Evolutionary conservation across 306 rosid species (phyloP).

Genomic region (Cucumis melo): DNA sequence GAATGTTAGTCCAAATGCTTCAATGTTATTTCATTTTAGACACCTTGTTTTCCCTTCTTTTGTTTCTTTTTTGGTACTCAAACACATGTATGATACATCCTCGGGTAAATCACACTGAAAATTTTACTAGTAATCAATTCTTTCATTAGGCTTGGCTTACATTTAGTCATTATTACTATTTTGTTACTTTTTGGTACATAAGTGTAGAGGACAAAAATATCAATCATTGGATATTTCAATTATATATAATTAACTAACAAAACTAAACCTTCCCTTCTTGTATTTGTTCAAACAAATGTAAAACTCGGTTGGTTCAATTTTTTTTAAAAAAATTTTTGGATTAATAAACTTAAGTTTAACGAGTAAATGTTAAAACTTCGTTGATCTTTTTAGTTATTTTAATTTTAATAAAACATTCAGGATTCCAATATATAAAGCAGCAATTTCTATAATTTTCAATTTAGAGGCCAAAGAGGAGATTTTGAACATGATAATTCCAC

Average conservation of each 20-base stretch:
- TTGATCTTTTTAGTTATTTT: too few species aligned
- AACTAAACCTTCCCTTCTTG: not conserved
- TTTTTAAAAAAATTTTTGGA: not conserved
- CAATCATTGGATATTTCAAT: too few species aligned
- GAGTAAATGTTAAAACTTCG: not conserved
- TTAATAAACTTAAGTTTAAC: not conserved
- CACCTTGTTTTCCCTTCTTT: not conserved
- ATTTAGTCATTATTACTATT: too few species aligned
- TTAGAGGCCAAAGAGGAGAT: not conserved
- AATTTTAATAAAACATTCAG: too few species aligned
- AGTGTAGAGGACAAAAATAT: too few species aligned
- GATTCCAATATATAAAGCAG: not conserved
- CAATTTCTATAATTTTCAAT: not conserved
- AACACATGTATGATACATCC: not conserved
- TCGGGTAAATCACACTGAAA: not conserved
- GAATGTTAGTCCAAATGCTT: too few species aligned
- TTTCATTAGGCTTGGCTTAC: too few species aligned
- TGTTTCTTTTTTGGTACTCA: not conserved
- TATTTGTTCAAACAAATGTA: not conserved
- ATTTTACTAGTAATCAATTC: too few species aligned
- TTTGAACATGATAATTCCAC: not conserved
- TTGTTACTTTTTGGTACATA: too few species aligned
- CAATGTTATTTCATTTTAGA: not conserved
- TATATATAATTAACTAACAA: not conserved
- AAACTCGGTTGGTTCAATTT: not conserved